Base-by-base conservation (phyloP, 129 eudicot species). In the Lonicera japonica region DNA sequence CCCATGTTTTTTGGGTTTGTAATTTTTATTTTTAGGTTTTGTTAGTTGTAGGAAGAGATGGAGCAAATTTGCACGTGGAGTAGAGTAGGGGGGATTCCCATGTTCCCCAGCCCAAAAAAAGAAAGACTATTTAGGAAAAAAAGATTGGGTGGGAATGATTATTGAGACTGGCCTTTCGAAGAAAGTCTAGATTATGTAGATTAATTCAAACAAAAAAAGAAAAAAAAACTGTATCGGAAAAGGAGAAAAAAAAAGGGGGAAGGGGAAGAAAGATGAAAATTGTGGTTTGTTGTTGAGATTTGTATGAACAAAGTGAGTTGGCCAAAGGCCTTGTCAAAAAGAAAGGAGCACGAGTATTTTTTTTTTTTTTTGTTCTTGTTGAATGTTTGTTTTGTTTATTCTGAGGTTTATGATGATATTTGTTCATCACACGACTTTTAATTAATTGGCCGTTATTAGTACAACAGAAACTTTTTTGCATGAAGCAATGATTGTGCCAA, bases 41-140 rank as follows among this genome's bases (percentile, higher is more conserved):
- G 48, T 60, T 38, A 69, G 67, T 82, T 71, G 66, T 73, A 15
- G 87, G 74, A 60, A 51, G 69, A 68, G 77, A 34, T 52, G 57
- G 94, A 86, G 77, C 72, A 48, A 75, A 66, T 75, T n/a, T 78
- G 79, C 81, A 65, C 38, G 41, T 64, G 78, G 68, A 50, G 54
- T 77, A 58, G 70, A 55, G 29, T 79, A 70, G 82, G 73, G 58
- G 21, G 19, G 15, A 56, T 39, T 80, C 55, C 4, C 4, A 6
- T 1, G 6, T 50, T 50, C 55, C 21, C 21, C 9, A 17, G 21
- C 55, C 55, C 55, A 50, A 50, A 6, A 45, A 15, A 45, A 50
- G 36, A 45, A 15, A 45, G 51, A n/a, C 16, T n/a, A 50, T 50
- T 50, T 50, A 3, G 53, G 21, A 50, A 10, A 11, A 10, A 45